Conservation (phyloP, 169 alveolate species). For the Plasmodium knowlesi region DNA sequence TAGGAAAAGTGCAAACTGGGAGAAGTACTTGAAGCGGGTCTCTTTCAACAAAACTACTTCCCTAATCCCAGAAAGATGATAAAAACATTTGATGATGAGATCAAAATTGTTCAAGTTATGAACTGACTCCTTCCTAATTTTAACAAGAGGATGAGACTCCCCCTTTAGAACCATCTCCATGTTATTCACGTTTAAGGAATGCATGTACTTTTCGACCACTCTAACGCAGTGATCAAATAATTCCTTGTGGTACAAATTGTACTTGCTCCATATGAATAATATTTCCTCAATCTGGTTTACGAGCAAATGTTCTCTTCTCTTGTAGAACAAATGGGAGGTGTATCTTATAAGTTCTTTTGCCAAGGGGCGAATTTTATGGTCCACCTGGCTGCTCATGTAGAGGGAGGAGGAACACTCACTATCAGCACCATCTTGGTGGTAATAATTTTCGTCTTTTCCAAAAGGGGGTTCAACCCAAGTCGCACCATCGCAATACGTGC, state of each 20-base stretch:
- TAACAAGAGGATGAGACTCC: not conserved
- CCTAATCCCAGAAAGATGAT: conserved; percentile 38
- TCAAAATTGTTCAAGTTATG: not conserved
- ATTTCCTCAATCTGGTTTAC: conserved; percentile 16
- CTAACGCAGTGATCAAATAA: not conserved
- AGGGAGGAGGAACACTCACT: not conserved
- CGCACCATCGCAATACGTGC: not conserved
- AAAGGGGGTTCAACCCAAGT: not conserved
- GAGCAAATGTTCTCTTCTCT: conserved; percentile 14
- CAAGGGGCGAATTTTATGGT: not conserved
- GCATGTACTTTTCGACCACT: not conserved
- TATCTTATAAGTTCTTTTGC: conserved; percentile 39
- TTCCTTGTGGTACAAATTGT: conserved; percentile 18
- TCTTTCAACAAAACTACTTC: not conserved
- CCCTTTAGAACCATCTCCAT: not conserved
- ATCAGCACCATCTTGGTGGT: not conserved
- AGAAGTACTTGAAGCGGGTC: not conserved
- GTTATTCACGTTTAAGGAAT: not conserved
- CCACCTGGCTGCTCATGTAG: not conserved
- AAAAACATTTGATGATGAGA: conserved; percentile 3
- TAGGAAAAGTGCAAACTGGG: not conserved
- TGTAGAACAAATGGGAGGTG: conserved; percentile 27
- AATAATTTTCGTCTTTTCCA: not conserved
- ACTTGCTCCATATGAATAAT: conserved; percentile 7
- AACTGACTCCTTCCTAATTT: not conserved